Evolutionary conservation across 2,329 filamentous ascomycete species (phyloP).

Genomic region (Beauveria rudraprayagi): DNA sequence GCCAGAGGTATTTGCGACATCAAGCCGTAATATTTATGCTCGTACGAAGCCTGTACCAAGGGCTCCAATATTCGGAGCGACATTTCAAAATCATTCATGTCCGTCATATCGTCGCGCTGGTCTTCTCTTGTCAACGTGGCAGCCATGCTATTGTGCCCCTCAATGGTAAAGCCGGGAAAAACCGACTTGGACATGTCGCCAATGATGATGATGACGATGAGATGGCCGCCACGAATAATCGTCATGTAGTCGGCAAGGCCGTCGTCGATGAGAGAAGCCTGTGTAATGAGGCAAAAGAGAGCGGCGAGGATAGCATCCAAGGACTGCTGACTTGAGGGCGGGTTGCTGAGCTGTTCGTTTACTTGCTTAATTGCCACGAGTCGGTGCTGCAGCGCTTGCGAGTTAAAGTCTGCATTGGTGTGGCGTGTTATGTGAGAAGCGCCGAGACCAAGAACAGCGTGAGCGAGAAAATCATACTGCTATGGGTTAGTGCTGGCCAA

Average conservation of each 20-base stretch:
- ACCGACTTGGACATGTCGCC: conserved; percentile 16
- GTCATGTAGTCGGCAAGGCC: conserved; percentile 31
- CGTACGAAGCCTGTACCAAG: conserved; percentile 14
- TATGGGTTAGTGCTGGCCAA: neutral
- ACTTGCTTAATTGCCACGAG: conserved; percentile 27
- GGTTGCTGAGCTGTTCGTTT: conserved; percentile 24
- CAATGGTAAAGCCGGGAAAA: conserved; percentile 17
- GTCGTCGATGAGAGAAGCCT: conserved; percentile 28
- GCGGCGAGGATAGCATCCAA: conserved; percentile 29
- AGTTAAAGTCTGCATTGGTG: conserved; percentile 19
- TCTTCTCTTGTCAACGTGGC: conserved; percentile 16
- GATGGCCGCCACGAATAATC: conserved; percentile 24
- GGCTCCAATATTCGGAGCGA: conserved; percentile 16
- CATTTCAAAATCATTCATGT: conserved; percentile 16
- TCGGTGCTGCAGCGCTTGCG: conserved; percentile 27
- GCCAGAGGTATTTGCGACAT: conserved; percentile 14
- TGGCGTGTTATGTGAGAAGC: conserved; percentile 28
- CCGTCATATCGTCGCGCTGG: conserved; percentile 16
- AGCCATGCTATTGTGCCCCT: conserved; percentile 21
- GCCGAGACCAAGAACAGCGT: conserved; percentile 29
- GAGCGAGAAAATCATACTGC: conserved; percentile 29
- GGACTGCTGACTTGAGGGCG: conserved; percentile 20
- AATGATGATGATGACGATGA: conserved; percentile 18
- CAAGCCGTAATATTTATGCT: conserved; percentile 15
- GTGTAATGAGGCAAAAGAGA: conserved; percentile 27